Percentiles rank a stretch among this genome's conserved stretches.
These are phyloP conservation scores for Suillus ampliporus DNA, from an alignment of 768 basidiomycete genomes.

Conservation along the genomic window DNA sequence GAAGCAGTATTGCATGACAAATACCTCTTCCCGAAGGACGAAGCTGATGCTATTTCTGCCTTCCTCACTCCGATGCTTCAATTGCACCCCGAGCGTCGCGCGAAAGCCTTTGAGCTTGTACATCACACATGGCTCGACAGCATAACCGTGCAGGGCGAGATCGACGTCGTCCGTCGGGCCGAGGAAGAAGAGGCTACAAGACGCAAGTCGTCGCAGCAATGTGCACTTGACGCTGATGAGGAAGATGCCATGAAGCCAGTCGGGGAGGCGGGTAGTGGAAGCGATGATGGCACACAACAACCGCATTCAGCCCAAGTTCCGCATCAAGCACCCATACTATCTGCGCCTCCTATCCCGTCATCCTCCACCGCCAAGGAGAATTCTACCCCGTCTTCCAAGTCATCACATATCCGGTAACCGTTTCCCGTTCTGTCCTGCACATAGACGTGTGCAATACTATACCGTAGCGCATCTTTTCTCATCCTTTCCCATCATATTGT, in stretches of 20 bases:
- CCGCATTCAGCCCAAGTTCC: background rate
- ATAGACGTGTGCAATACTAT: conserved; percentile 5
- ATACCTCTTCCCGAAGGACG: conserved; percentile 86
- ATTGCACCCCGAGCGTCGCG: conserved; percentile 86
- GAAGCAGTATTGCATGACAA: conserved; percentile 88
- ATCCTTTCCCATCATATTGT: conserved; percentile 9
- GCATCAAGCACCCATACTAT: conserved; percentile 38
- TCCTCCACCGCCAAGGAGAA: conserved; percentile 26
- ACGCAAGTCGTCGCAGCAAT: conserved; percentile 24
- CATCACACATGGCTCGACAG: conserved; percentile 90
- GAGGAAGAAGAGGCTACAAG: conserved; percentile 55
- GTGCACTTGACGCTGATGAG: conserved; percentile 33
- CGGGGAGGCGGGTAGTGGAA: background rate
- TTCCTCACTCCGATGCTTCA: conserved; percentile 92
- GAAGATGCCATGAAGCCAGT: conserved; percentile 79
- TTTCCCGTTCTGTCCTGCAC: conserved; percentile 6
- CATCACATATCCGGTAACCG: conserved; percentile 10
- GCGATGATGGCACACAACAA: conserved; percentile 15
- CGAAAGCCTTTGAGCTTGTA: conserved; percentile 83
- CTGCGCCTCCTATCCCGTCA: conserved; percentile 37
- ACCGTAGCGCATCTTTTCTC: conserved; percentile 9
- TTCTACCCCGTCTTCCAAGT: conserved; percentile 18
- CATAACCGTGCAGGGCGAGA: conserved; percentile 86
- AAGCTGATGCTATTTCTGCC: conserved; percentile 79
- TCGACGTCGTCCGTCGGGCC: conserved; percentile 75